Conservation (phyloP, 495 filamentous ascomycete species). For the Xylaria cubensis region DNA sequence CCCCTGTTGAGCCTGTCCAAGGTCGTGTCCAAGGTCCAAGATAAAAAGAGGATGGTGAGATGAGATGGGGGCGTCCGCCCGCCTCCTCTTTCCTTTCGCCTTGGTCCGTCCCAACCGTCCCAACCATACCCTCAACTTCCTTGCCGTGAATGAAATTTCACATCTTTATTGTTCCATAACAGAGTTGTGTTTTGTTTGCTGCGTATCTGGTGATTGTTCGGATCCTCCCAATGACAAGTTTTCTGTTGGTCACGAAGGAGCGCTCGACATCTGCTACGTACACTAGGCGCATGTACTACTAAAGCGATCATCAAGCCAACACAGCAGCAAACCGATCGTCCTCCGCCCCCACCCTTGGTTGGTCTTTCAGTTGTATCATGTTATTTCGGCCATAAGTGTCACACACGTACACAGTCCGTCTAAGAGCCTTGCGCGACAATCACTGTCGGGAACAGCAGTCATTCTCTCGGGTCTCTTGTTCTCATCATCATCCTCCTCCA, state of each 20-base stretch:
- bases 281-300: conserved; percentile 10
- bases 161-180: neutral
- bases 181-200: neutral
- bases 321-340: conserved; percentile 7
- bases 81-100: neutral
- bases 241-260: neutral
- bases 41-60: conserved; percentile 17
- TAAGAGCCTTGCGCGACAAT: neutral
- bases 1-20: conserved; percentile 31
- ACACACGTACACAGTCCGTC: neutral
- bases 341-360: conserved; percentile 22
- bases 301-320: conserved; percentile 18
- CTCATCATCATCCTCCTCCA: neutral
- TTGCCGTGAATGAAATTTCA: neutral
- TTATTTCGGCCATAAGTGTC: conserved; percentile 10
- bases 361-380: conserved; percentile 23
- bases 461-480: neutral
- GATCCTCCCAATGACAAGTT: neutral
- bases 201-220: neutral
- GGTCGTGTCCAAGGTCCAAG: neutral
- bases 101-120: neutral
- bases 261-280: neutral
- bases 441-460: neutral
- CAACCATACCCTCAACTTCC: neutral
- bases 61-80: neutral